Evolutionary conservation across 2,329 filamentous ascomycete genomes (phyloP), one percentile per base, ranked within the genome.

Genomic region (Cladosporium sp.): DNA sequence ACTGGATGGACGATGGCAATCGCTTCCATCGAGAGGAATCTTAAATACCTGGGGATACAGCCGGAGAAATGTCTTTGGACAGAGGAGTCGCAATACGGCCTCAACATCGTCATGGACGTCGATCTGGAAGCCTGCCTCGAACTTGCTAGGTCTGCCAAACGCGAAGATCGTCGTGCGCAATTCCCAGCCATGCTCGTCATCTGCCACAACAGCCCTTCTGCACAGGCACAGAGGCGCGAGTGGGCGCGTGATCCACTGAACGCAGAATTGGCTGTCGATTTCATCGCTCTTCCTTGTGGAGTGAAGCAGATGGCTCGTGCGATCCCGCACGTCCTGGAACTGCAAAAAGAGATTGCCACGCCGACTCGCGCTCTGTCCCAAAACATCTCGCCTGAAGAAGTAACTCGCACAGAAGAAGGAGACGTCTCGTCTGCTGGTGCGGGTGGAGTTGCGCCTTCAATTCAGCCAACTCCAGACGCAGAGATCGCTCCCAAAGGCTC

Each of bases 281-380:
- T 36, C 9, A 36, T 50, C n/a, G 45, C 45, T 4, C n/a, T 50
- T 3, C 28, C 42, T 17, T 50, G 45, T 20, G 45, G 45, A 0
- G 25, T 50, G 8, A 34, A 36, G 1, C 25, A 50, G 11, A 12
- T 50, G 7, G 30, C 50, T 34, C 28, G 63, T 69, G 7, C 66
- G 61, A 3, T 57, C 9, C 11, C 28, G 1, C 15, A 36, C 45
- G 28, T 28, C 5, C 15, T 8, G 1, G 30, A 36, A 25, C 5
- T 45, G 42, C 25, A 8, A 2, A 14, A 28, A 7, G 20, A 45
- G 3, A 7, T 45, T 3, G 25, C 15, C 6, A 6, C 12, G 1
- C 2, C 12, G 5, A 5, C 22, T 3, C 9, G 14, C 2, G 22
- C 15, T 17, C 20, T 9, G 14, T 5, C 11, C 30, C 7, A 34